Conservation (phyloP, 371 early-diverging fungal genomes). For the Lichtheimia hyalospora region DNA sequence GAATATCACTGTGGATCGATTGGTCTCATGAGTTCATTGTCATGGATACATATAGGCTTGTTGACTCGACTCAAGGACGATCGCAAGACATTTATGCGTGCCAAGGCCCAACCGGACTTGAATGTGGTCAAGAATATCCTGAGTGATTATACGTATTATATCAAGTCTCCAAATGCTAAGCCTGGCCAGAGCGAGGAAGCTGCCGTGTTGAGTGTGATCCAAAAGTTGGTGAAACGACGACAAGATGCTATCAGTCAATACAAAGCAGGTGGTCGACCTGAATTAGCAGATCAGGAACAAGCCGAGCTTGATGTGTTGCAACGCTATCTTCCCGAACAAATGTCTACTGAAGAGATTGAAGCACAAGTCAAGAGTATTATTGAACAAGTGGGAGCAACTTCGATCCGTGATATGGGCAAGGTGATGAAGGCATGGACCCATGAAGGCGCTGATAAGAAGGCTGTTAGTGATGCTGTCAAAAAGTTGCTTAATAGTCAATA, state of each 20-base stretch:
- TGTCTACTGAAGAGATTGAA: conserved; percentile 68
- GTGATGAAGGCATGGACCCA: conserved; percentile 76
- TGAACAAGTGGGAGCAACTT: conserved; percentile 51
- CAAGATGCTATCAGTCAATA: conserved; percentile 70
- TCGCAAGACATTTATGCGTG: conserved; percentile 74
- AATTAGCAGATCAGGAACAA: conserved; percentile 65
- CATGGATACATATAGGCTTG: conserved; percentile 8
- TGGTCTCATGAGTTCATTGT: background rate
- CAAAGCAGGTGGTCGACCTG: conserved; percentile 60
- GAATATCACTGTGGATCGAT: background rate
- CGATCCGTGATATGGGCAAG: conserved; percentile 69
- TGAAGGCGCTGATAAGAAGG: conserved; percentile 64
- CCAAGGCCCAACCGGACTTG: conserved; percentile 65
- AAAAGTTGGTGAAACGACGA: conserved; percentile 72
- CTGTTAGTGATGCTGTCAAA: conserved; percentile 67
- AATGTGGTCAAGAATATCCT: conserved; percentile 71
- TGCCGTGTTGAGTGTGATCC: conserved; percentile 57
- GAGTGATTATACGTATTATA: conserved; percentile 73
- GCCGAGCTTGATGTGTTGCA: conserved; percentile 62
- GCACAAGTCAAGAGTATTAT: conserved; percentile 52
- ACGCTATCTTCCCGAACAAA: conserved; percentile 70
- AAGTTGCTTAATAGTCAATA: conserved; percentile 21
- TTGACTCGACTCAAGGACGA: conserved; percentile 59
- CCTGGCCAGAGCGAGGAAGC: conserved; percentile 39
- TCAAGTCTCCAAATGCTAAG: conserved; percentile 57